Evolutionary conservation across 2,329 filamentous ascomycete genomes (phyloP), one percentile per base, ranked within the genome.

Genomic region (Cladosporium sp.): DNA sequence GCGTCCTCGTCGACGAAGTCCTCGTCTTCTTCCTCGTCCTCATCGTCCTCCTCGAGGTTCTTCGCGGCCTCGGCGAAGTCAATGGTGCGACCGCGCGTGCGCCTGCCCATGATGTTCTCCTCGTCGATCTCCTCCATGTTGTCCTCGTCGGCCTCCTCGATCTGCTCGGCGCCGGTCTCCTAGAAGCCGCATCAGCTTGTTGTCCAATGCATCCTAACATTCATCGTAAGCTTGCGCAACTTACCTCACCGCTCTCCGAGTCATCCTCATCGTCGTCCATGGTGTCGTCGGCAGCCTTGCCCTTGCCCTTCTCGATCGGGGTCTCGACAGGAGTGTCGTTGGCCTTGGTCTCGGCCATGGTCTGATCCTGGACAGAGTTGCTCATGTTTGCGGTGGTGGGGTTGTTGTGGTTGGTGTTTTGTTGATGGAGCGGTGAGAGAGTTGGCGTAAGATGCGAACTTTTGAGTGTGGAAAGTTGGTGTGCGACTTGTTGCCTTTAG

Each of bases 1-100:
- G 85, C 77, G 60, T 86, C 87, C 75, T 89, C 82, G 76, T 89
- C 89, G 66, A 82, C 82, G 28, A 86, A 87, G 44, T 75, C 90
- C 67, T 91, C 89, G 55, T 91, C 91, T 0, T 95, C 91, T 53
- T 93, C 92, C 33, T 94, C 89, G 16, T 92, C 91, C 5, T 93
- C 91, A 8, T 91, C 89, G n/a, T 88, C 86, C 69, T 84, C 86
- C 56, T 86, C 88, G 73, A 91, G 86, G 79, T 96, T 88, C 80
- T 91, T 85, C 29, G 92, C 92, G 23, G 93, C 93, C 83, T 96
- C 93, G 74, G 91, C 90, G 81, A 92, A 98, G 84, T 98, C 92
- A 78, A 98, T 97, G 75, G 89, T 86, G 80, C 92, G 91, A 76
- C 93, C 93, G 75, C 94, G 94, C 69, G 94, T 98, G 79, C 95